Conservation (phyloP, 495 filamentous ascomycete species). For the Ramalina intermedia region DNA sequence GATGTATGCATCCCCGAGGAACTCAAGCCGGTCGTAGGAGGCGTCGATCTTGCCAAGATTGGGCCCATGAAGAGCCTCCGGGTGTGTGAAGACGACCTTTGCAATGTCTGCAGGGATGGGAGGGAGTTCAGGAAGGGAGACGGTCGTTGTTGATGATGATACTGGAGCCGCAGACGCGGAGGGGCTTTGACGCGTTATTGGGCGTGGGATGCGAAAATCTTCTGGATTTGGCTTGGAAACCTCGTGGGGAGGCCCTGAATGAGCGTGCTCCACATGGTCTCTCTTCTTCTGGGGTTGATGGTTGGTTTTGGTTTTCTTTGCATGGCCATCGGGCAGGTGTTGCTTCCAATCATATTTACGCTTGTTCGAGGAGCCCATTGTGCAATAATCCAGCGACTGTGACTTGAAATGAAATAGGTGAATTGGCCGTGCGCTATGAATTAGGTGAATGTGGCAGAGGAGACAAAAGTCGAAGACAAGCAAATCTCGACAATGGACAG, state of each 20-base stretch:
- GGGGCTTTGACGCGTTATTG: not conserved
- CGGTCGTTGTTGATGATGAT: too few relatives aligned
- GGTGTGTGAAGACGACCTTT: conserved; percentile 54
- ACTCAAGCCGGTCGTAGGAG: conserved; percentile 56
- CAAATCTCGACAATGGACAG: too few relatives aligned
- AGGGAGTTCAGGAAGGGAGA: conserved; percentile 37
- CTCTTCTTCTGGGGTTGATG: not conserved
- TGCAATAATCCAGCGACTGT: too few relatives aligned
- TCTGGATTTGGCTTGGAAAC: not conserved
- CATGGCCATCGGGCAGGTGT: not conserved
- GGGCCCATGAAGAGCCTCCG: conserved; percentile 26
- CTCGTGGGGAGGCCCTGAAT: not conserved
- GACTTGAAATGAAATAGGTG: too few relatives aligned
- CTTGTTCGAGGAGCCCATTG: too few relatives aligned
- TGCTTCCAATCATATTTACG: too few relatives aligned
- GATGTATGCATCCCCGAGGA: conserved; percentile 63
- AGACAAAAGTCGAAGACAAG: too few relatives aligned
- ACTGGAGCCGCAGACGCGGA: conserved; percentile 6
- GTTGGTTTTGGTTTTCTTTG: not conserved
- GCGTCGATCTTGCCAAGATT: conserved; percentile 19
- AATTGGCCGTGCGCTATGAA: too few relatives aligned
- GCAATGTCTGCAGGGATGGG: conserved; percentile 42
- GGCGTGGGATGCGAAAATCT: not conserved
- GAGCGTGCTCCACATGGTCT: not conserved
- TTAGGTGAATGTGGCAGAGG: too few relatives aligned